Evolutionary conservation across 768 basidiomycete species (phyloP), one percentile per base, ranked within the genome.

Genomic region (Boletus coccyginus): DNA sequence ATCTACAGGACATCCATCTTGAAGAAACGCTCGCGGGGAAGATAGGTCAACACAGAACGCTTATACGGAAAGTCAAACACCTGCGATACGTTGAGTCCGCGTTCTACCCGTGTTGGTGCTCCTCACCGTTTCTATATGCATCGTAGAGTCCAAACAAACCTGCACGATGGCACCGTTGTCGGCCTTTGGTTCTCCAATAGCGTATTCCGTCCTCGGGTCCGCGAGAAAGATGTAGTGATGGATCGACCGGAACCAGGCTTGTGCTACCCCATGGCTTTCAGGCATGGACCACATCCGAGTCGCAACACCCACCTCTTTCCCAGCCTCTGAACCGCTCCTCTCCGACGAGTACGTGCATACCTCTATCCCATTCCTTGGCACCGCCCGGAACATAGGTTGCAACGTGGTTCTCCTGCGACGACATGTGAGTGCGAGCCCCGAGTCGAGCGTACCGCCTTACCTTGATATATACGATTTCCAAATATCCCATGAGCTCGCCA

Each of bases 381-480:
- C 71, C 66, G 11, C 61, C 63, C 0, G 64, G 67, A 44, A 73
- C 38, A 56, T 71, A 68, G 21, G 64, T 32, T 2, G 62, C 59
- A 9, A 70, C 57, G 35, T 64, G 62, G 43, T 62, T 62, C 45
- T 62, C 62, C 63, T 66, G 45, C 17, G 19, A 21, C 16, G 24
- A 16, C 2, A 41, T 19, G n/a, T 56, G 13, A 64, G 35, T 11
- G 0, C 9, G 17, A 16, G 33, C 40, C 19, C 12, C 5, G 16
- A 3, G 12, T 10, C 9, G 12, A n/a, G 17, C 2, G 3, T 2
- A 29, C 6, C 9, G 14, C n/a, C 50, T 69, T 56, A 78, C 81
- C 72, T 80, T 81, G 48, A 72, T 62, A 66, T 77, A 80, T 8
- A 73, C 71, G n/a, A 79, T 45, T 58, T 82, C 81, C 12, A 67